Evolutionary conservation across 208 protist genomes (phyloP).

Genomic region (Vickermania ingenoplastis): DNA sequence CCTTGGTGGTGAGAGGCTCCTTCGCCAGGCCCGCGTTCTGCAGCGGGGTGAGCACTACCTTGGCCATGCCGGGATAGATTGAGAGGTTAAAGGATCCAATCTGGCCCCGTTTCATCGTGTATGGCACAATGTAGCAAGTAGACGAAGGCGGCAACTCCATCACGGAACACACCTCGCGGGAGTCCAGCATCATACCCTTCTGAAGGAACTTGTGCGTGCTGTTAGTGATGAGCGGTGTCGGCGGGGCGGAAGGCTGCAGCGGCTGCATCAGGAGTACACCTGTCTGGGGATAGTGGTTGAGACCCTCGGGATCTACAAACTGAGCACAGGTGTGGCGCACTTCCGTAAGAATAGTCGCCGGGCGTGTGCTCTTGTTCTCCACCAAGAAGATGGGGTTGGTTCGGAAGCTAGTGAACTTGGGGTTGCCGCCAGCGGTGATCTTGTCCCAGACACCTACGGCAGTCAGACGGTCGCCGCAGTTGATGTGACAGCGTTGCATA

Average conservation of each 20-base stretch:
- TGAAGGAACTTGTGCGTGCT: conserved; percentile 73
- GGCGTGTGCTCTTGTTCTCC: conserved; percentile 69
- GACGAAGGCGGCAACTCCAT: conserved; percentile 59
- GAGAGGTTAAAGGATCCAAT: conserved; percentile 60
- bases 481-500: conserved; percentile 75
- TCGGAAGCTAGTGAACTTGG: conserved; percentile 75
- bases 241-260: conserved; percentile 23
- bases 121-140: conserved; percentile 70
- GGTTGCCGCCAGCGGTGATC: conserved; percentile 58
- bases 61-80: conserved; percentile 70
- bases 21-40: conserved; percentile 53
- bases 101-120: conserved; percentile 59
- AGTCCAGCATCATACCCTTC: conserved; percentile 82
- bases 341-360: conserved; percentile 59
- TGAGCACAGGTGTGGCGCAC: conserved; percentile 55
- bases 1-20: conserved; percentile 23
- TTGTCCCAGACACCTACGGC: conserved; percentile 43
- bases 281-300: conserved; percentile 76
- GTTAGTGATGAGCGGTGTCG: conserved; percentile 71
- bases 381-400: conserved; percentile 83
- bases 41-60: conserved; percentile 60
- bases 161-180: conserved; percentile 68
- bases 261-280: conserved; percentile 66
- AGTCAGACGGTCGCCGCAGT: conserved; percentile 76
- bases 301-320: conserved; percentile 57